Evolutionary conservation across 2,329 filamentous ascomycete genomes (phyloP).

Genomic region (Fusarium algeriense): DNA sequence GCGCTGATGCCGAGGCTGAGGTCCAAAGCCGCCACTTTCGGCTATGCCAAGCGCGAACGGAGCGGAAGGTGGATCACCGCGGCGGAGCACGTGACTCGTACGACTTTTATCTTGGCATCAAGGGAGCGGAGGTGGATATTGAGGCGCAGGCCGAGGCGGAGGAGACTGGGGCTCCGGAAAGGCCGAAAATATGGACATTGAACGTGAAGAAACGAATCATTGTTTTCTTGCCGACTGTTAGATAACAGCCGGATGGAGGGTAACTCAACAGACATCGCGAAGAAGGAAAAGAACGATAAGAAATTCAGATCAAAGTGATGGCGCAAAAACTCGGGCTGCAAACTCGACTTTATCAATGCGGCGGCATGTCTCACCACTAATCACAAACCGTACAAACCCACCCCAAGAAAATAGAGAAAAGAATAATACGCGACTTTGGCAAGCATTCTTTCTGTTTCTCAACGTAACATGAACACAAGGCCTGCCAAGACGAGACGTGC

Average conservation of each 20-base stretch:
- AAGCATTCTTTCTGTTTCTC: constrained; percentile 3
- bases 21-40: constrained; percentile 28
- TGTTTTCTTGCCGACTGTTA: background rate
- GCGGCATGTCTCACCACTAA: constrained; percentile 10
- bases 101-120: constrained; percentile 21
- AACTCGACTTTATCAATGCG: constrained; percentile 4
- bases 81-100: constrained; percentile 45
- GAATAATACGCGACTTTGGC: constrained; percentile 9
- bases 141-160: constrained; percentile 14
- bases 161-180: constrained; percentile 9
- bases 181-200: background rate
- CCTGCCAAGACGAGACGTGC: constrained; percentile 18
- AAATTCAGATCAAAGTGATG: background rate
- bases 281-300: background rate
- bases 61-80: constrained; percentile 30
- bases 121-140: constrained; percentile 15
- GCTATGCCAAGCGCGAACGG: constrained; percentile 24
- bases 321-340: background rate
- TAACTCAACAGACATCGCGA: background rate
- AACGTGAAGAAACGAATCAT: background rate
- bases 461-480: constrained; percentile 13
- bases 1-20: constrained; percentile 11
- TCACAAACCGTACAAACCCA: background rate
- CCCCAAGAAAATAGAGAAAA: background rate
- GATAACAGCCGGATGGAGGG: background rate